Evolutionary conservation across 2,329 filamentous ascomycete genomes (phyloP).

Genomic region (Beauveria medogensis): DNA sequence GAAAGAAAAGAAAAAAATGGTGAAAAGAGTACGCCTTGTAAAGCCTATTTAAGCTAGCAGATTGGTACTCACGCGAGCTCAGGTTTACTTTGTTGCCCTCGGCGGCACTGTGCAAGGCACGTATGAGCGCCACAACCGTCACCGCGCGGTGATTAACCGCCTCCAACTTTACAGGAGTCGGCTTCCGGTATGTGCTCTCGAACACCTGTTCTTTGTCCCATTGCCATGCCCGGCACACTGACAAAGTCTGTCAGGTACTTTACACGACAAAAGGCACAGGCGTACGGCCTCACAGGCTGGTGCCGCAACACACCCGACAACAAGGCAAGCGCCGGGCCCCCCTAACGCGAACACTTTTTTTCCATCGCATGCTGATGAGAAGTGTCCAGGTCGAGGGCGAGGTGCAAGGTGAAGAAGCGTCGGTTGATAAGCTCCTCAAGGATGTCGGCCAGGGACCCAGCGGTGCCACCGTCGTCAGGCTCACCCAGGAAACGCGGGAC

Average conservation of each 20-base stretch:
- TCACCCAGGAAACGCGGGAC: conserved; percentile 62
- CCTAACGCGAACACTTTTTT: background rate
- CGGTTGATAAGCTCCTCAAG: conserved; percentile 62
- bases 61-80: background rate
- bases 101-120: conserved; percentile 60
- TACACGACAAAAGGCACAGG: conserved; percentile 41
- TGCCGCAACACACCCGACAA: conserved; percentile 50
- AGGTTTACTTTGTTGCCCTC: conserved; percentile 58
- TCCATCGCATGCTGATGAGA: conserved; percentile 10
- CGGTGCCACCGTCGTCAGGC: conserved; percentile 62
- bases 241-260: conserved; percentile 37
- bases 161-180: conserved; percentile 38
- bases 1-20: conserved; percentile 17
- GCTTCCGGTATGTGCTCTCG: conserved; percentile 37
- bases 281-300: conserved; percentile 50
- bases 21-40: conserved; percentile 24
- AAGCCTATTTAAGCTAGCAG: too few species aligned
- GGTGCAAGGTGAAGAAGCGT: conserved; percentile 64
- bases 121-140: conserved; percentile 12
- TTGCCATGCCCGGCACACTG: background rate
- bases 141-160: conserved; percentile 19
- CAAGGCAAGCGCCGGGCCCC: conserved; percentile 32
- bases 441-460: conserved; percentile 68
- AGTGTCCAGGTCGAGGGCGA: conserved; percentile 71
- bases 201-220: background rate